Base-by-base conservation (phyloP, 2,329 filamentous ascomycete species). In the Aspergillus tamarii region DNA sequence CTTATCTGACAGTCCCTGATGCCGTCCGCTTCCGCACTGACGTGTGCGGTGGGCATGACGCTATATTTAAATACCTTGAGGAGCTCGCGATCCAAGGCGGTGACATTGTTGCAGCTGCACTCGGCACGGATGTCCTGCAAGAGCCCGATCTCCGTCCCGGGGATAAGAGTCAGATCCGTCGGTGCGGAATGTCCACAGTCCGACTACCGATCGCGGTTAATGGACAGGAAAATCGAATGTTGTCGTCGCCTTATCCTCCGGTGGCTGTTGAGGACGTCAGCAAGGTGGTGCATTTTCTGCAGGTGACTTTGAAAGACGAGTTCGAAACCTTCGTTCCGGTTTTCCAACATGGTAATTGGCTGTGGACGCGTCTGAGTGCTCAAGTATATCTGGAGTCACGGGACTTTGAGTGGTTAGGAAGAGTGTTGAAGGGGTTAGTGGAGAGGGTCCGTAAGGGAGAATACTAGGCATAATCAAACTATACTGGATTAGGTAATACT, bases 61-160 rank as follows among this genome's bases (percentile, higher is more conserved):
- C 26, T 10, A 60, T 60, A 28, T 45, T 32, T 14, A 11, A 21
- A 30, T 56, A 55, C 19, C 23, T 55, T 1, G 39, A 55, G 28
- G 19, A 43, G 10, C 32, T 60, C 19, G 59, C 50, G 6, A 21
- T n/a, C 9, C 34, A 55, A 19, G 59, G 21, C 14, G 59, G 30
- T 23, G 50, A 54, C 23, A 26, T 46, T 32, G 52, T 60, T n/a
- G 59, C 58, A 21, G 36, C 26, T 45, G 50, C 50, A 1, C 39
- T 60, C 10, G 59, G 50, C 32, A 60, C 59, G 11, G 26, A 55
- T 10, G 59, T 60, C n/a, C 50, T 60, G 19, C 34, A 60, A 7
- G 52, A 60, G 14, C 36, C 34, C 19, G 48, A 53, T 28, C 52
- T 55, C 11, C 52, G 21, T 21, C 5, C 34, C 19, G 52, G 52